A percentile compares a stretch with the other conserved stretches of the same genome.
Evolutionary conservation across 2,329 filamentous ascomycete species (phyloP).

Genomic region (Colletotrichum australisinense): DNA sequence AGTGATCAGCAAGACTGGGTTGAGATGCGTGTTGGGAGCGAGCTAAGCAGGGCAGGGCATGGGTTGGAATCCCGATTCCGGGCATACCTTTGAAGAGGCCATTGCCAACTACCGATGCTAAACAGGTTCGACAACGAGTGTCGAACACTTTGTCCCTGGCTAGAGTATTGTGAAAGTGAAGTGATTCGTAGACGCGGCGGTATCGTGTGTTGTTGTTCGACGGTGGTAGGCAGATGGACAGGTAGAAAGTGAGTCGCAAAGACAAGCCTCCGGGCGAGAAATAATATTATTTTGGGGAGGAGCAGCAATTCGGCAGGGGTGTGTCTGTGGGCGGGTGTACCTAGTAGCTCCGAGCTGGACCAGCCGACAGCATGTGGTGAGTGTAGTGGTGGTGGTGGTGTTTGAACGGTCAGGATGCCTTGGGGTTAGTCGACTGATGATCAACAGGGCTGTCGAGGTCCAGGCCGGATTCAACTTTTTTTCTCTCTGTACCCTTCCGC

Average conservation of each 20-base stretch:
- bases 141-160: slow-evolving; percentile 37
- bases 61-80: slow-evolving; percentile 35
- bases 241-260: slow-evolving; percentile 36
- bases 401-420: slow-evolving; percentile 27
- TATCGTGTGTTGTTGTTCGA: slow-evolving; percentile 21
- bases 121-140: slow-evolving; percentile 39
- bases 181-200: slow-evolving; percentile 10
- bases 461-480: slow-evolving; percentile 28
- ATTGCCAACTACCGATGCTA: slow-evolving; percentile 56
- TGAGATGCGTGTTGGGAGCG: slow-evolving; percentile 28
- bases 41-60: slow-evolving; percentile 32
- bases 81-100: slow-evolving; percentile 72
- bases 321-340: slow-evolving; percentile 37
- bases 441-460: slow-evolving; percentile 32
- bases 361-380: slow-evolving; percentile 33
- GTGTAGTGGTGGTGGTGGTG: slow-evolving; percentile 18
- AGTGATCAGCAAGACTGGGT: slow-evolving; percentile 51
- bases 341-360: slow-evolving; percentile 34
- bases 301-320: slow-evolving; percentile 37
- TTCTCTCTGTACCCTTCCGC: not conserved
- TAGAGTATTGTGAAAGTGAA: slow-evolving; percentile 39
- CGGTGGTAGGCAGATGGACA: slow-evolving; percentile 18
- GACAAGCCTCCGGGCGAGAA: slow-evolving; percentile 35
- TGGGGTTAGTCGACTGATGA: slow-evolving; percentile 30
- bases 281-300: slow-evolving; percentile 40